These are phyloP conservation scores for Umbelopsis sp. DNA, from an alignment of 192 early-diverging fungal species.

Conservation along the genomic window DNA sequence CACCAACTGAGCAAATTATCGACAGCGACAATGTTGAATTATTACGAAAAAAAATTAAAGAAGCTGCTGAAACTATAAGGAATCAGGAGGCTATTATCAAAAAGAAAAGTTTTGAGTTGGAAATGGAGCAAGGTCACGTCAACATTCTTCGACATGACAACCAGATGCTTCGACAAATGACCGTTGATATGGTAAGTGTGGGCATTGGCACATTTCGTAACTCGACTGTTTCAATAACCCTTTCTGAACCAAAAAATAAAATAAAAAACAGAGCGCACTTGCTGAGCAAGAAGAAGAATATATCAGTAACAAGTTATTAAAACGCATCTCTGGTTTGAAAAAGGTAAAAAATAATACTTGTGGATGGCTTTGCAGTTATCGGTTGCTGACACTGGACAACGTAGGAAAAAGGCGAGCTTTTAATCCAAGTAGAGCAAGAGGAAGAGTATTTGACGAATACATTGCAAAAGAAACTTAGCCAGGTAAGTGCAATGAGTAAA, in stretches of 20 bases:
- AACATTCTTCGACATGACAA: constrained; percentile 65
- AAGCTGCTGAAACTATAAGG: constrained; percentile 6
- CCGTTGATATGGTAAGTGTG: constrained; percentile 56
- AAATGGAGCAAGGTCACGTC: constrained; percentile 63
- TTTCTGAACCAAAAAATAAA: too few relatives aligned
- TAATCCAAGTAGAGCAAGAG: constrained; percentile 78
- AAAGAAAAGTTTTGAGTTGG: constrained; percentile 71
- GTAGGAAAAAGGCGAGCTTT: constrained; percentile 72
- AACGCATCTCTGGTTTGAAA: constrained; percentile 72
- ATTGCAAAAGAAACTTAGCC: constrained; percentile 71
- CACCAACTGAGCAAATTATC: constrained; percentile 3
- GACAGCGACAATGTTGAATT: constrained; percentile 9
- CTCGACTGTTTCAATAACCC: not conserved
- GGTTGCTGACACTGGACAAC: not conserved
- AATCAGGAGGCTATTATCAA: constrained; percentile 48
- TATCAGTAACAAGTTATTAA: constrained; percentile 76
- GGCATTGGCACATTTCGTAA: not conserved
- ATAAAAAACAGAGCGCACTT: constrained; percentile 44
- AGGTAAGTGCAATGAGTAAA: constrained; percentile 35
- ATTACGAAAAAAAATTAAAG: not conserved
- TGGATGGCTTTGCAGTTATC: not conserved
- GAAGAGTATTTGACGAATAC: constrained; percentile 83
- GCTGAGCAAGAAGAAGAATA: constrained; percentile 75
- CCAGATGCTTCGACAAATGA: constrained; percentile 57
- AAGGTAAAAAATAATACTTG: constrained; percentile 30